Percentiles rank a stretch among this genome's conserved stretches.
These are phyloP conservation scores for Pinus tabuliformis DNA, from an alignment of 75 land plant species.

Conservation along the genomic window DNA sequence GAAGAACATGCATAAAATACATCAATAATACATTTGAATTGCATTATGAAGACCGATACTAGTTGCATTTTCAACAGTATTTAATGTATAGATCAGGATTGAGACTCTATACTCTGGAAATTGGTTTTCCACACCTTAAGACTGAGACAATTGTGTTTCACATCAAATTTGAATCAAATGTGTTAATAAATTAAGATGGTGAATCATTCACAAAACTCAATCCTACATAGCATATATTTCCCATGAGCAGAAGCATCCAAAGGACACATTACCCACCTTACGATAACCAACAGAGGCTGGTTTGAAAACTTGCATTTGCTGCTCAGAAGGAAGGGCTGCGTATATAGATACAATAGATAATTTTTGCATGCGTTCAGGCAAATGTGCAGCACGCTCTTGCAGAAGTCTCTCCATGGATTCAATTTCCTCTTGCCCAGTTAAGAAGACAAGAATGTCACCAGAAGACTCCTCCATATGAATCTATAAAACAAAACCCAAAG, in stretches of 20 bases:
- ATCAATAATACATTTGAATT: no score
- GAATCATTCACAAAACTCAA: background rate
- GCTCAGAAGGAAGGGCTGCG: slow-evolving; percentile 91
- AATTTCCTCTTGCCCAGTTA: slow-evolving; percentile 99
- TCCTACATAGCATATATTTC: background rate
- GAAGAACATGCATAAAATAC: no score
- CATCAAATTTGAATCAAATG: background rate
- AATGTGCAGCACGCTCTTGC: slow-evolving; percentile 49
- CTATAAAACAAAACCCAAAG: slow-evolving; percentile 23
- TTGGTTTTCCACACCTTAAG: background rate
- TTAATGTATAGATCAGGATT: no score
- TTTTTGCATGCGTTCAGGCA: slow-evolving; percentile 49
- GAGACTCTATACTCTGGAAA: background rate
- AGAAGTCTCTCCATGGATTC: slow-evolving; percentile 84
- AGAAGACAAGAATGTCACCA: slow-evolving; percentile 93
- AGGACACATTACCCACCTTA: slow-evolving; percentile 46
- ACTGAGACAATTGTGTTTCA: background rate
- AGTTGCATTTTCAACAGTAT: no score
- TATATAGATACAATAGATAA: slow-evolving; percentile 68
- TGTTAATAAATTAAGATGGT: background rate
- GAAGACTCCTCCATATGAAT: slow-evolving; percentile 79
- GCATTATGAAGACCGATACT: no score
- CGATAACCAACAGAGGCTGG: slow-evolving; percentile 78
- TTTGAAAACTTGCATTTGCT: slow-evolving; percentile 82
- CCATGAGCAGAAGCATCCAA: background rate